These are phyloP conservation scores for Calocera viscosa DNA, from an alignment of 768 basidiomycete genomes.

Conservation along the genomic window DNA sequence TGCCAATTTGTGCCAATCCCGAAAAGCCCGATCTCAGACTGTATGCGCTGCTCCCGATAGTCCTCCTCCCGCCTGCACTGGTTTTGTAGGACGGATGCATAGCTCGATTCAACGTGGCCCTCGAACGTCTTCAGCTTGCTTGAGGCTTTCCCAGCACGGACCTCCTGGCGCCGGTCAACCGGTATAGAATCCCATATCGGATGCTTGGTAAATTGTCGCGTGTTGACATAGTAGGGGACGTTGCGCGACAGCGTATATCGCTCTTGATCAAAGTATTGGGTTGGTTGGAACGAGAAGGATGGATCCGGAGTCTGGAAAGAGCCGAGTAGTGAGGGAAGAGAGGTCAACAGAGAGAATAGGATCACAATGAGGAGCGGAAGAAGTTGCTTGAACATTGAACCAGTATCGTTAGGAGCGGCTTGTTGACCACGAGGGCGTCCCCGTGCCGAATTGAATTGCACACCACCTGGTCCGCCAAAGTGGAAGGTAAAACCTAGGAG, in stretches of 20 bases:
- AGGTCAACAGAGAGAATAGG: slow-evolving; percentile 68
- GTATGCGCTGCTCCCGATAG: slow-evolving; percentile 53
- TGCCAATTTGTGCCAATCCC: slow-evolving; percentile 90
- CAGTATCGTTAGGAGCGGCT: slow-evolving; percentile 24
- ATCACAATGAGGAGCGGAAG: slow-evolving; percentile 77
- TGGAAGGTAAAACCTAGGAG: slow-evolving; percentile 14
- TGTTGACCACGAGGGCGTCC: slow-evolving; percentile 20
- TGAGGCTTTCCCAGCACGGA: slow-evolving; percentile 24
- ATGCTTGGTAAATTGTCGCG: slow-evolving; percentile 60
- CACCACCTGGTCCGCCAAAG: slow-evolving; percentile 41
- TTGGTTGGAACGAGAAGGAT: slow-evolving; percentile 52
- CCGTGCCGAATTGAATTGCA: slow-evolving; percentile 27
- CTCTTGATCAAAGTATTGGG: slow-evolving; percentile 51
- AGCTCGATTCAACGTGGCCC: slow-evolving; percentile 57
- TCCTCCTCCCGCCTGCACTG: slow-evolving; percentile 63
- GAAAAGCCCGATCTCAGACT: slow-evolving; percentile 73
- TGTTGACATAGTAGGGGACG: slow-evolving; percentile 75
- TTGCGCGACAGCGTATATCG: slow-evolving; percentile 58
- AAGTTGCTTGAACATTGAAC: slow-evolving; percentile 53
- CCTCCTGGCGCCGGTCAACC: slow-evolving; percentile 17
- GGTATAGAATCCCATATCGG: slow-evolving; percentile 45
- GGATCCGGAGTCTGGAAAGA: slow-evolving; percentile 52
- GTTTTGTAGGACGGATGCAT: slow-evolving; percentile 54
- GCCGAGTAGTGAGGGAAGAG: slow-evolving; percentile 60
- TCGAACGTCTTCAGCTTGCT: slow-evolving; percentile 53